Evolutionary conservation across 2,329 filamentous ascomycete genomes (phyloP), one percentile per base, ranked within the genome.

Genomic region (Davidsoniella australis): DNA sequence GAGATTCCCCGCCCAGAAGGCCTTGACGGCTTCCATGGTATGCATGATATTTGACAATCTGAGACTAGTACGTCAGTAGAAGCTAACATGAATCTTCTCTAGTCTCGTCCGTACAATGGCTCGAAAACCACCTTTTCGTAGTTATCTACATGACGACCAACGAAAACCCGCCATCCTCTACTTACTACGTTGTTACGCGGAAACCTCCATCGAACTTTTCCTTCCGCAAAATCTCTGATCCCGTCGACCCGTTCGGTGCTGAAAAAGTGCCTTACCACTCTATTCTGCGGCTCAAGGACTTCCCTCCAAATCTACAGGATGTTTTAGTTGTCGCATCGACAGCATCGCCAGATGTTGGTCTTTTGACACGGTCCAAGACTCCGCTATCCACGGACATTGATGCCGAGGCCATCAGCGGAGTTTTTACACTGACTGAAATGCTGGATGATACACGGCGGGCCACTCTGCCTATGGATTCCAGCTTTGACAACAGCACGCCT

Each of bases 111-210:
- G 71, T 98, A 39, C 73, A 74, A 37, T 98, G 93, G 91, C 72
- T 96, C 17, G 84, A 91, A 59, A 94, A 91, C 57, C 68, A 93
- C 57, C 67, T 89, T 2, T 93, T 95, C 60, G 70, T 96, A 41
- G 72, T 81, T 49, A 75, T 91, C 18, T 82, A 95, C 63, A 85
- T 83, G n/a, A 67, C 72, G 26, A 73, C 72, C 53, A 70, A 71
- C 49, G 72, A 74, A 38, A 68, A 71, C 23, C 68, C 70, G 7
- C 75, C 78, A 5, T 64, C 74, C 23, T 86, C 84, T 1, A 70
- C 73, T n/a, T 94, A 87, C 59, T 81, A 93, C 60, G 69, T 94
- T 48, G 78, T 94, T 51, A 82, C 77, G 5, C 76, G 85, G 54
- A 71, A 82, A 55, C 72, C 58, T 59, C 69, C 59, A 55, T 71